Base-by-base conservation (phyloP, 129 eudicot genomes). In the Sambucus nigra region DNA sequence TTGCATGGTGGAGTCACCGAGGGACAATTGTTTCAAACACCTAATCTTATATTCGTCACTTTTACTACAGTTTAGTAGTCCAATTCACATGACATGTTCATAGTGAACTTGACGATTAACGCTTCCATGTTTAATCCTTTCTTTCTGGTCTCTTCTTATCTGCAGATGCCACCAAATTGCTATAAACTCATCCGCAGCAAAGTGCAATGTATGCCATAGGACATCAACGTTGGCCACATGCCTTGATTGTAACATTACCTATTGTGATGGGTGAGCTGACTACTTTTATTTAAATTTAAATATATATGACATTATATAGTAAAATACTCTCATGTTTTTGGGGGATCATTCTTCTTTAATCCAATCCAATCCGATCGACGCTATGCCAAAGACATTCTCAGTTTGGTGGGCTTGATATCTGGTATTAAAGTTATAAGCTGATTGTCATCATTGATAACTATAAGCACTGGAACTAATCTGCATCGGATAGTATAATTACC, bases 121-220 rank as follows among this genome's bases (percentile, higher is more conserved):
- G n/a, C n/a, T n/a, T n/a, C n/a, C n/a, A n/a, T n/a, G n/a, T n/a
- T 19, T 47, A 32, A 28, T 51, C 66, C 27, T 25, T 29, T 49
- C n/a, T 28, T 47, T 47, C 7, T 53, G 21, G 18, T 53, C 25
- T 41, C 26, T 62, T 40, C 53, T 41, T 57, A 48, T 61, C 60
- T 65, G 74, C 74, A 88, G 97, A 70, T 88, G 97, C 76, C 92
- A 77, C 68, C 82, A 75, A 63, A 68, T 83, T 20, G 67, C 80
- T 33, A 78, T 71, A 66, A 80, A 67, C 47, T 67, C 44, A 23
- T 42, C 61, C 22, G 57, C 67, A 55, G 80, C 81, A 46, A 83
- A 73, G 55, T 88, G 97, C 77, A 80, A 70, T 57, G 58, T 74
- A 52, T 88, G 97, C 76, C 69, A 69, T 45, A 64, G 67, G 29